Conservation (phyloP, 2,329 filamentous ascomycete species). For the Ophiostoma piceae region DNA sequence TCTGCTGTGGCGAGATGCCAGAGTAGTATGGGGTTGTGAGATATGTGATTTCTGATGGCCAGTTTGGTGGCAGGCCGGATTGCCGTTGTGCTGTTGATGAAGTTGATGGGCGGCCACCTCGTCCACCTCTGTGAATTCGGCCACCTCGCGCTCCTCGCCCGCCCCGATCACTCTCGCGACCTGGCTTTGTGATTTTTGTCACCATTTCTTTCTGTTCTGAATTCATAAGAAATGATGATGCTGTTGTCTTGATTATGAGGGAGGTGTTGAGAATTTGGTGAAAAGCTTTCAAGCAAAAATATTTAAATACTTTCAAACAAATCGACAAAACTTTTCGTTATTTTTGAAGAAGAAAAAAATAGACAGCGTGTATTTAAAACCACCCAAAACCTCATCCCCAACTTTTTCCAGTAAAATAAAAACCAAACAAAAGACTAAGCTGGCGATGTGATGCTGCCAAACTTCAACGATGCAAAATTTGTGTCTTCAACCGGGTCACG, state of each 20-base stretch:
- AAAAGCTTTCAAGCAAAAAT: too few species aligned
- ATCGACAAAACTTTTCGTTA: too few species aligned
- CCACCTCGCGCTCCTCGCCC: background rate
- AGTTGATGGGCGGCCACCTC: background rate
- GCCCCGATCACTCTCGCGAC: background rate
- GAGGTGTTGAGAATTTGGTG: too few species aligned
- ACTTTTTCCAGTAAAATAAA: background rate
- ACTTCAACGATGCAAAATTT: background rate
- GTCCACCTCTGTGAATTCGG: background rate
- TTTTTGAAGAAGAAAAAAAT: too few species aligned
- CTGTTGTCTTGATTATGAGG: too few species aligned
- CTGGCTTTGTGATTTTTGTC: background rate
- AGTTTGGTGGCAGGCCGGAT: conserved; percentile 46
- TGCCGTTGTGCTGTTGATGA: background rate
- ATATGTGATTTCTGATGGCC: conserved; percentile 51
- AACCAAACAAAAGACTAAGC: background rate
- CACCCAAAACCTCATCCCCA: too few species aligned
- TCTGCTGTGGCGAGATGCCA: conserved; percentile 41
- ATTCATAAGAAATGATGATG: too few species aligned
- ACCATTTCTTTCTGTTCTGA: background rate
- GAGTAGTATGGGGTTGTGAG: conserved; percentile 47
- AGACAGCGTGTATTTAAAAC: too few species aligned
- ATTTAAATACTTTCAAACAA: too few species aligned
- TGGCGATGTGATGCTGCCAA: background rate
- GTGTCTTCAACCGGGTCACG: conserved; percentile 21